Evolutionary conservation across 208 protist species (phyloP), one percentile per base, ranked within the genome.

Genomic region (Trypanosoma mega): DNA sequence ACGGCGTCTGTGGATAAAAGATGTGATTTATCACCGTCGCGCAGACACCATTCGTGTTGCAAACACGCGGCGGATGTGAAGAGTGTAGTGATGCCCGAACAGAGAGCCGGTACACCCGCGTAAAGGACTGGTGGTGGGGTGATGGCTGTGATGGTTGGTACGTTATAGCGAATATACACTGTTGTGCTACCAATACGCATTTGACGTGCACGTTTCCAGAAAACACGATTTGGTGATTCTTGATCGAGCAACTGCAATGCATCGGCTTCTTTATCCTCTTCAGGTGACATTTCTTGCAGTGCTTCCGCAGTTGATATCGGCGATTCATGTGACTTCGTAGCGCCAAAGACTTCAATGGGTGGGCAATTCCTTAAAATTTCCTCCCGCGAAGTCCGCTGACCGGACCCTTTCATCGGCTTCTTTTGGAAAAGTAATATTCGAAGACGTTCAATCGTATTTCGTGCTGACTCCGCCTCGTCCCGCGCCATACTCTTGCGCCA

Each of bases 401-500:
- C 60, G 12, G 3, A 62, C 47, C 62, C 71, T 54, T 70, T 73
- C 37, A 20, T 24, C 50, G 36, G 26, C 16, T 43, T 55, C 29
- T 50, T n/a, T 36, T 65, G 45, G 4, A 71, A 61, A 33, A 90
- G 81, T 26, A 96, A 78, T 59, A 96, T 68, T 8, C 78, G 80
- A 36, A 96, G 82, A 30, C 89, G 89, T 24, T 88, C 82, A 29
- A 96, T 62, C 37, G 84, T 87, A 62, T 83, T 84, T 0, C 48
- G 39, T 0, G 85, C 89, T 7, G 54, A 24, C 55, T 87, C 83
- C 16, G 66, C 61, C 18, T 69, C 72, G n/a, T 82, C 75, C n/a
- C 89, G 79, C 16, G 68, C 74, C 84, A 96, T 87, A 31, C 76
- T 87, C 60, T 96, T 96, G 20, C 50, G 33, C 65, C 65, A 72